These are phyloP conservation scores for Bruguiera hainesii DNA, from an alignment of 441 rosid species.

Conservation along the genomic window DNA sequence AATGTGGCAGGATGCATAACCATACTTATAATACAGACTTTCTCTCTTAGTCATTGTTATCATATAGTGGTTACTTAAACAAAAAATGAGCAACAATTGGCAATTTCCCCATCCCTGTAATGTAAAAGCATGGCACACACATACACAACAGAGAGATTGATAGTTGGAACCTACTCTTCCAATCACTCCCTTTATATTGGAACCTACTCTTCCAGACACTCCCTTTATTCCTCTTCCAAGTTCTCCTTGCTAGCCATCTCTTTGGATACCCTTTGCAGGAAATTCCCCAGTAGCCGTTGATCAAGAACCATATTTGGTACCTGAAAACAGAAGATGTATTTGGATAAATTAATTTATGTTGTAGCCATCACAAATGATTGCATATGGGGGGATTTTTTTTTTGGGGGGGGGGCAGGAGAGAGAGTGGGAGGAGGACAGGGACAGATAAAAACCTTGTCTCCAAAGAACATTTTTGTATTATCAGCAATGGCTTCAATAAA, in stretches of 20 bases:
- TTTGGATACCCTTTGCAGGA: conserved; percentile 44
- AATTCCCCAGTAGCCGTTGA: conserved; percentile 83
- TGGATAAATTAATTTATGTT: neutral
- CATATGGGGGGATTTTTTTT: no score
- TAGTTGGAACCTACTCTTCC: no score
- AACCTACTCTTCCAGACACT: neutral
- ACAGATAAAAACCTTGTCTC: conserved; percentile 57
- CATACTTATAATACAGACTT: no score
- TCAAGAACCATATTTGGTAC: conserved; percentile 82
- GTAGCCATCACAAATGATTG: no score
- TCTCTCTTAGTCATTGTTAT: no score
- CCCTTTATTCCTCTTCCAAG: conserved; percentile 6
- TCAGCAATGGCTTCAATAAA: conserved; percentile 81
- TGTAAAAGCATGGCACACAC: no score
- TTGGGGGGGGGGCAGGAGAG: no score
- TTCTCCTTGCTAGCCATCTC: conserved; percentile 21
- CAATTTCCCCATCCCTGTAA: no score
- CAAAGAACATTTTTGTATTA: conserved; percentile 86
- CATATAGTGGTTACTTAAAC: no score
- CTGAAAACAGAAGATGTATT: conserved; percentile 29
- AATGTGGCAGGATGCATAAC: no score
- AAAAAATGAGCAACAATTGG: no score
- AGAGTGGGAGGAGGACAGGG: neutral
- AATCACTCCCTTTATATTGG: neutral
- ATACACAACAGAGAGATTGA: no score